phyloP scores from a whole-genome alignment of 306 rosid genomes.

The Quercus ilex region DNA sequence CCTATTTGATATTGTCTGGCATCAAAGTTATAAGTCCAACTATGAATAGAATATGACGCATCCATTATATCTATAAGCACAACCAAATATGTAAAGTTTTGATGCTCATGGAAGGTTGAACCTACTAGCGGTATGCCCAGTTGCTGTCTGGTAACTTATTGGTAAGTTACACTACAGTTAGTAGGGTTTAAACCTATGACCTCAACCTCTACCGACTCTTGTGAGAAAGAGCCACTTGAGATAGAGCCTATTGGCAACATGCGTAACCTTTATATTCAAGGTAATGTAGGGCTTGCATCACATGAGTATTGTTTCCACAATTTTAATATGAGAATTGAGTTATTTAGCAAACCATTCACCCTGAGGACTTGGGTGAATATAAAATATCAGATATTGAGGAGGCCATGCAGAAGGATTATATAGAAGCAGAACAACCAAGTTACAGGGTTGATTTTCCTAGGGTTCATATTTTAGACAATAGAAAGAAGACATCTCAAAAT shows the following conservation, averaged over 20 bases:
- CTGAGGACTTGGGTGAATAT: background rate
- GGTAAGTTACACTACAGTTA: too few relatives aligned
- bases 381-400: background rate
- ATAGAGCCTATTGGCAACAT: too few relatives aligned
- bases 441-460: background rate
- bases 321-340: too few relatives aligned
- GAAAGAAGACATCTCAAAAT: conserved; percentile 5
- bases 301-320: too few relatives aligned
- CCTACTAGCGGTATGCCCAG: background rate
- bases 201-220: too few relatives aligned
- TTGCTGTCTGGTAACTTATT: background rate
- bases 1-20: too few relatives aligned
- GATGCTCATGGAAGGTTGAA: background rate
- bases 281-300: too few relatives aligned
- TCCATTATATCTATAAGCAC: background rate
- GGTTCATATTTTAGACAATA: background rate
- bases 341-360: too few relatives aligned
- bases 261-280: too few relatives aligned
- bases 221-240: too few relatives aligned
- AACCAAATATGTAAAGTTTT: background rate
- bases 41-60: background rate
- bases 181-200: too few relatives aligned
- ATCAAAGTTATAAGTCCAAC: too few relatives aligned
- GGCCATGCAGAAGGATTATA: background rate
- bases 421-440: background rate